Evolutionary conservation across 371 early-diverging fungal genomes (phyloP), one percentile per base, ranked within the genome.

Genomic region (Funneliformis caledonium): DNA sequence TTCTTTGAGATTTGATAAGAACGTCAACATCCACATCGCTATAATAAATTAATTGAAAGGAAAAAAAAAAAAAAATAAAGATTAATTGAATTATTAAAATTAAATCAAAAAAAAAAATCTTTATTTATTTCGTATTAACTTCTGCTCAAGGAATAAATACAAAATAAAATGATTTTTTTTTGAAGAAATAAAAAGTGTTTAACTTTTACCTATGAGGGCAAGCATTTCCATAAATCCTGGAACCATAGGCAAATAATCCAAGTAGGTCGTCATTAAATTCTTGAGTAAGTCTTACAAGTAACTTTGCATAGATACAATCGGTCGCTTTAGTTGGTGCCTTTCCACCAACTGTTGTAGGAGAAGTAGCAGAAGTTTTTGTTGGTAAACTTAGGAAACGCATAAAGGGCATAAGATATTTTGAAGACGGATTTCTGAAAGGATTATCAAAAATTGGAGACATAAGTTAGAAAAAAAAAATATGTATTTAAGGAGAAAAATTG

Each of bases 21-120:
- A 76, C 76, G 48, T 76, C 76, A 42, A 76, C 76, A 16, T 76
- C 76, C 2, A 76, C 64, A 42, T 76, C 76, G 47, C 76, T 76
- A 42, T 42, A 11, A 56, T n/a, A 72, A 48, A 11, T 73, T 19
- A 69, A 4, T 42, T 4, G 47, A 69, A 12, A 19, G 42, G 5
- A 10, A 42, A 19, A 69, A 14, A 69, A n/a, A 42, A 1, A 45
- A 43, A 42, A n/a, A n/a, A n/a, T n/a, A n/a, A n/a, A n/a, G n/a
- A 31, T 37, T 33, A 33, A 0, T 65, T 14, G 7, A 37, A 68
- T 42, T 45, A 14, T 4, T 16, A 37, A 43, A 12, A 31, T 42
- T 65, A 31, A 69, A 69, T 43, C 69, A 42, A 69, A 45, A 33
- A 4, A 11, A 16, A 52, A 52, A 52, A 45, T 8, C 8, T n/a